Base-by-base conservation (phyloP, 179 eudicot species). In the Pouteria campechiana region DNA sequence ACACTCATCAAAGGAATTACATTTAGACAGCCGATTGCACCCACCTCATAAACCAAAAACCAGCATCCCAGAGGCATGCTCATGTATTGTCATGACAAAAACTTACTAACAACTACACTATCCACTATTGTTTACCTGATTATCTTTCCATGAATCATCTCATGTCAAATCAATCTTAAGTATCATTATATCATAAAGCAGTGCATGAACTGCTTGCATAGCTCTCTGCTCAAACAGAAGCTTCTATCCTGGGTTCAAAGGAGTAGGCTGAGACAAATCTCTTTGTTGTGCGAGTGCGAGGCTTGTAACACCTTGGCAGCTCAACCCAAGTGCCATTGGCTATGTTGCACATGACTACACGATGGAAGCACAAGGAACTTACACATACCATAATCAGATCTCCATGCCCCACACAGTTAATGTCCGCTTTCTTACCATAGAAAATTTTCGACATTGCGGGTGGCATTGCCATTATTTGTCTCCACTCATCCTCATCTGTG, bases 191-290 rank as follows among this genome's bases (percentile, higher is more conserved):
- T n/a, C n/a, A n/a, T n/a, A n/a, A n/a, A n/a, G n/a, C n/a, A n/a
- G n/a, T n/a, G n/a, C n/a, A n/a, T n/a, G n/a, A n/a, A n/a, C n/a
- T n/a, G n/a, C n/a, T n/a, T n/a, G n/a, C n/a, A n/a, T n/a, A n/a
- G n/a, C n/a, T n/a, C n/a, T n/a, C 56, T 50, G 52, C 44, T 24
- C 40, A 52, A 2, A 52, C 31, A 10, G 48, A 44, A 38, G 54
- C 60, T 40, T 60, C 66, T 45, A 60, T 60, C 54, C 66, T 52
- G 8, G 66, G 66, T 48, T 60, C 49, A 32, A 60, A 37, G 15
- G 60, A 23, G 30, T 38, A 53, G 1, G 48, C 66, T 32, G 49
- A 52, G 7, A 39, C 33, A 24, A 60, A 60, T 27, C 52, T 47
- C 23, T 24, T 50, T n/a, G 3, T 34, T 14, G 22, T 25, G 11